Percentiles rank a stretch among this genome's conserved stretches.
Evolutionary conservation across 257 asterid genomes (phyloP).

Genomic region (Leonotis leonurus): DNA sequence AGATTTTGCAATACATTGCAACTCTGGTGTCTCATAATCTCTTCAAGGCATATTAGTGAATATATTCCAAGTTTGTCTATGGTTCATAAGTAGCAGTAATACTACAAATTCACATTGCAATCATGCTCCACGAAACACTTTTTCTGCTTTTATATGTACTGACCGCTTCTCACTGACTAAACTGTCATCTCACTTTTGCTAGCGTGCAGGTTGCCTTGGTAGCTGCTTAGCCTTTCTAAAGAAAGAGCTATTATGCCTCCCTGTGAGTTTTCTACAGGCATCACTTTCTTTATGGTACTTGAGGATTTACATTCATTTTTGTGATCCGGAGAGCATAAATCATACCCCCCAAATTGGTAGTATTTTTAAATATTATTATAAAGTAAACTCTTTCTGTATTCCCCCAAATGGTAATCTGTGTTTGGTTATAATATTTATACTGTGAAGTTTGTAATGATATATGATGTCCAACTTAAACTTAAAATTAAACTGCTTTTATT

Average conservation of each 20-base stretch:
- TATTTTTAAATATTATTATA: too few species aligned
- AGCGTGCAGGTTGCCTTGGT: constrained; percentile 83
- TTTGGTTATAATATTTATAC: neutral
- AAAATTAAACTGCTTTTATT: neutral
- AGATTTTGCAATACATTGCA: neutral
- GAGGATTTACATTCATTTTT: neutral
- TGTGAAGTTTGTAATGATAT: neutral
- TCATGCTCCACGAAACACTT: neutral
- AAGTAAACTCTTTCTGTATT: too few species aligned
- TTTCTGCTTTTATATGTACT: neutral
- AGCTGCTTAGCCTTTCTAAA: constrained; percentile 58
- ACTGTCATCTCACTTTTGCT: constrained; percentile 21
- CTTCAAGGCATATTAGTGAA: neutral
- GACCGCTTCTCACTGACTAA: constrained; percentile 1
- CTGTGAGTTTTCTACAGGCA: constrained; percentile 41
- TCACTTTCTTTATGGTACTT: neutral
- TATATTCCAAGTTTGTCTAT: neutral
- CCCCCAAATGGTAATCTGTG: too few species aligned
- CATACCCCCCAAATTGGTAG: neutral
- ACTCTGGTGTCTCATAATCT: neutral
- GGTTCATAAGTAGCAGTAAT: neutral
- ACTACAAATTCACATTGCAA: neutral
- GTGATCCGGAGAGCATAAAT: neutral
- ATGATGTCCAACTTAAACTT: neutral
- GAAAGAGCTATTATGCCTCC: constrained; percentile 45